Evolutionary conservation across 106 monocot genomes (phyloP), one percentile per base, ranked within the genome.

Genomic region (Allium sativum): DNA sequence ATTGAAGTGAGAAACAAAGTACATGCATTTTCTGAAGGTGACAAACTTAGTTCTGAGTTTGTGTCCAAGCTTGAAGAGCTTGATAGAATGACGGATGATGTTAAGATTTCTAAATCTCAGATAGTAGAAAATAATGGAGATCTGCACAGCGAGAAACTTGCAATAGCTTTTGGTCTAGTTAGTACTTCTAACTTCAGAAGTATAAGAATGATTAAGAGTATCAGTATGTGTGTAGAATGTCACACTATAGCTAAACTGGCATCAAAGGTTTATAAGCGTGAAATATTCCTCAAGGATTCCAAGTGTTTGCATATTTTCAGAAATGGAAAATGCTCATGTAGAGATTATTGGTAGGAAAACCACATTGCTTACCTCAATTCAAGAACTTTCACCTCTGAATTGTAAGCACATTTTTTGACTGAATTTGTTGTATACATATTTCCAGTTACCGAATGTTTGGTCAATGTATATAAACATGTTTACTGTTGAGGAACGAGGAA

Each of bases 301-400:
- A 75, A 62, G 21, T 73, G 75, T 72, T 72, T 95, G 79, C 95
- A 95, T 77, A 70, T 68, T 52, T 90, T 95, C 46, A 77, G 71
- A 70, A 73, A 87, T 70, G 95, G 95, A 5, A 59, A 65, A 16
- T 95, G 95, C 61, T 90, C 90, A 47, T 95, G 95, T 65, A 71
- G 70, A 62, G 95, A 87, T 53, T 90, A 87, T 62, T 95, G 95
- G 95, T 95, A 61, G 48, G 48, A 31, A 31, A 31, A 31, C 31
- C 31, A 31, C 31, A 5, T 31, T 31, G 1, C 31, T 31, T 31
- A 1, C 31, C 5, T 31, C 31, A 31, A 31, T 31, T 31, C 31
- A 31, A 31, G 31, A 31, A 31, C 31, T 31, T 31, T 31, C 31
- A 31, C 31, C 31, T 31, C 31, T 31, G 31, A 31, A 31, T 31